Evolutionary conservation across 2,329 filamentous ascomycete species (phyloP), one percentile per base, ranked within the genome.

Genomic region (Curvularia sp.): DNA sequence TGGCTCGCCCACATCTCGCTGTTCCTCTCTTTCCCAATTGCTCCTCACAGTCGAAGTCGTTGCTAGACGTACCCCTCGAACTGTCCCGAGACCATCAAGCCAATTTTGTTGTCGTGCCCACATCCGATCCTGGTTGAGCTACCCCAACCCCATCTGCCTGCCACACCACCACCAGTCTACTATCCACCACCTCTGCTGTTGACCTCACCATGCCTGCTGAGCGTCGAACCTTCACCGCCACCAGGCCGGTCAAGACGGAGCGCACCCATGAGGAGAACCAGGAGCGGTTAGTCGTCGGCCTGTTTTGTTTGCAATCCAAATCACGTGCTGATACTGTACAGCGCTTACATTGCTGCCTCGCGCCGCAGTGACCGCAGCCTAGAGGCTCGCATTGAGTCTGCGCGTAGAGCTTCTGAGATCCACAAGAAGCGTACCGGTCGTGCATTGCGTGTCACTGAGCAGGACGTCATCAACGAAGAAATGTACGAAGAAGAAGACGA

Each of bases 401-500:
- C 94, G 13, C 85, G 87, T 50, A 87, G 91, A 77, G 93, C 93
- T 5, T 97, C 93, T n/a, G 88, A 92, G 70, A 92, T 97, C 36
- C 93, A 97, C 82, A 92, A 93, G 80, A 86, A 89, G 74, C 87
- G 93, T 18, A 97, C 93, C 0, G 94, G 93, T 38, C 90, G 92
- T 67, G 87, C 85, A 2, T 83, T 97, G 59, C 88, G 88, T 66
- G 90, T 97, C 57, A 93, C 89, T 25, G 90, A 93, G 76, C 86
- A 95, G 70, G 93, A 95, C 78, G 93, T 97, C 12, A 82, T 90
- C 66, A 93, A 92, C 62, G 93, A 97, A 75, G 92, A 96, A 75
- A 96, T 97, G 92, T 97, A 97, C 73, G 93, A 97, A 71, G 93
- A 97, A 76, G 91, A 96, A 71, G 93, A 96, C 52, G 91, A 96